Conservation (phyloP, 1,139 yeast genomes). For the Candida labiduridarum region DNA sequence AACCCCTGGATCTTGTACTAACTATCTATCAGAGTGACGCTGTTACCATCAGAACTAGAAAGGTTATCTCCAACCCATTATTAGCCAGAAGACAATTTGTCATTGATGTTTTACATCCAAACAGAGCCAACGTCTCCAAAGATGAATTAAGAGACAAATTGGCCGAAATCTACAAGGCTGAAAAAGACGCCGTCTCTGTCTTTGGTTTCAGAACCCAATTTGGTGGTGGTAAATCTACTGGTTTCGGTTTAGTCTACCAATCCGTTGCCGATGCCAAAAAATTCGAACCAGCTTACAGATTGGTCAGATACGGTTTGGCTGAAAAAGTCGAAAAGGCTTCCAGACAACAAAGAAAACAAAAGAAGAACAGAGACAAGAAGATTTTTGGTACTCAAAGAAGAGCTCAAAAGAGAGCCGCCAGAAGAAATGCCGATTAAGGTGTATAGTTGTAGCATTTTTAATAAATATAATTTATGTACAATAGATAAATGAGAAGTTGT, state of each 20-base stretch:
- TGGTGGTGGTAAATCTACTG: conserved; percentile 99
- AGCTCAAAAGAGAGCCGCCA: conserved; percentile 90
- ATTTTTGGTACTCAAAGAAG: conserved; percentile 97
- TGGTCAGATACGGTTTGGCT: conserved; percentile 98
- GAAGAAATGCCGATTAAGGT: conserved; percentile 56
- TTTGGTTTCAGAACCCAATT: conserved; percentile 99
- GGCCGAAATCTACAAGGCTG: conserved; percentile 96
- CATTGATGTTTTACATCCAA: conserved; percentile 99
- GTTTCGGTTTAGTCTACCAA: conserved; percentile 99
- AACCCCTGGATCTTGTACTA: too few relatives aligned
- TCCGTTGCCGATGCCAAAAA: conserved; percentile 97
- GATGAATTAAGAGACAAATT: conserved; percentile 98
- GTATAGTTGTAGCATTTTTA: conserved; percentile 8
- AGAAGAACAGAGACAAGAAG: conserved; percentile 99
- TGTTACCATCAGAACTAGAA: conserved; percentile 99
- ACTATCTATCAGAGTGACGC: conserved; percentile 99
- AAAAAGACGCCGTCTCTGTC: conserved; percentile 97
- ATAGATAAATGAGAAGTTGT: conserved; percentile 2
- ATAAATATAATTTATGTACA: conserved; percentile 17
- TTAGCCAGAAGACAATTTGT: conserved; percentile 99
- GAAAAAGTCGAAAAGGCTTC: conserved; percentile 95
- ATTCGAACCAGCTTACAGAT: conserved; percentile 99
- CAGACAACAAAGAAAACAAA: conserved; percentile 99
- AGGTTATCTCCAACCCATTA: conserved; percentile 99
- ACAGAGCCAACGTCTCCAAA: conserved; percentile 99